Base-by-base conservation (phyloP, 1,284 basidiomycete species). In the Rhodotorula glutinis region DNA sequence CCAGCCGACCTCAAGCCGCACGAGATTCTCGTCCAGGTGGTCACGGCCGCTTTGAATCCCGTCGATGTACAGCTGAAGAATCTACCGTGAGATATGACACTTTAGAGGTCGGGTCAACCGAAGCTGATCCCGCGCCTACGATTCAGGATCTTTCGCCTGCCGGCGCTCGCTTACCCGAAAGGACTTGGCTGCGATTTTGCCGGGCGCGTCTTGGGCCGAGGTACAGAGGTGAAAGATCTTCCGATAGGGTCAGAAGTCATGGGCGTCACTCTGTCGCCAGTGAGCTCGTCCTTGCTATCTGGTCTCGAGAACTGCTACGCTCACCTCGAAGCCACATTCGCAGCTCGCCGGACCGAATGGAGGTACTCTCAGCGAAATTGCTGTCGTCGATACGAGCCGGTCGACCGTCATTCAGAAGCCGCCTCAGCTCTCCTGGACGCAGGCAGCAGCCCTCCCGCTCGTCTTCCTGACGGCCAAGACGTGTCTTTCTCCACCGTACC, bases 11-110 rank as follows among this genome's bases (percentile, higher is more conserved):
- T 72, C 27, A 47, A 53, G 25, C 59, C 60, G 4, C 53, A 57
- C 21, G 79, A 86, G 65, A 82, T 87, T 9, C 81, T 88, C 16
- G 79, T 92, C 89, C 70, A 94, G 79, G 80, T 94, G 89, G 74
- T 92, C 88, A 17, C 91, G 88, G 27, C 90, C 87, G 86, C 86
- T 2, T 79, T 89, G 51, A 90, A 90, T 74, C 88, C 87, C 0
- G 80, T 86, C 83, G 88, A 78, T 72, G 82, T 78, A 41, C 68
- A 75, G 60, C 17, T 75, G 61, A 69, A 40, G 55, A 73, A 67
- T 14, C 17, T 53, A 11, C 59, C 61, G 40, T 55, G 56, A 27
- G 51, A n/a, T n/a, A n/a, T n/a, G n/a, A n/a, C n/a, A n/a, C n/a
- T n/a, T n/a, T n/a, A n/a, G n/a, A n/a, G n/a, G n/a, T n/a, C n/a